Evolutionary conservation across 805 yeast genomes (phyloP).

Genomic region (Torulaspora maleeae): DNA sequence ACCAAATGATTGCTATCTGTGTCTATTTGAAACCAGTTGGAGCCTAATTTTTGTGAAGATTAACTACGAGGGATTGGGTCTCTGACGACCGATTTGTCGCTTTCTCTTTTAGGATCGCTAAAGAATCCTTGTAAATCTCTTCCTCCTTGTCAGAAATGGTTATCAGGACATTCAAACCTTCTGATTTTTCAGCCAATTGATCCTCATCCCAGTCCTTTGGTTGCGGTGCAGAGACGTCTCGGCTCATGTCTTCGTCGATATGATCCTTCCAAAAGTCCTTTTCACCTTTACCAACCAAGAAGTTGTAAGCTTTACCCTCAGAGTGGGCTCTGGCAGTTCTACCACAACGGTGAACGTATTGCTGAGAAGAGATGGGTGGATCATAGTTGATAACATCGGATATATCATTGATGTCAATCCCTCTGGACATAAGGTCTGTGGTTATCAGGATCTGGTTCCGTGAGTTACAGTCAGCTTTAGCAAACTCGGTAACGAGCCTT

Average conservation of each 20-base stretch:
- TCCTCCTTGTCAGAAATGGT: conserved; percentile 38
- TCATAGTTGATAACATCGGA: conserved; percentile 84
- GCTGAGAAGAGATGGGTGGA: conserved; percentile 80
- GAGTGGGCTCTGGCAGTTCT: conserved; percentile 94
- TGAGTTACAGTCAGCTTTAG: conserved; percentile 43
- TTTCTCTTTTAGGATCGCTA: conserved; percentile 43
- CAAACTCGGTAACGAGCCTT: conserved; percentile 56
- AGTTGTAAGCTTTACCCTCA: conserved; percentile 66
- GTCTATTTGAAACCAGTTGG: not conserved
- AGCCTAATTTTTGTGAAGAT: not conserved
- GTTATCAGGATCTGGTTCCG: conserved; percentile 48
- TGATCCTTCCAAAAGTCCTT: conserved; percentile 53
- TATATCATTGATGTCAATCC: conserved; percentile 73
- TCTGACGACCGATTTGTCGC: conserved; percentile 19
- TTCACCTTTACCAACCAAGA: conserved; percentile 78
- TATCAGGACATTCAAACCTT: conserved; percentile 29
- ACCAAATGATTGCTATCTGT: not conserved
- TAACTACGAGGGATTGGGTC: not conserved
- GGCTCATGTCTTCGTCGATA: conserved; percentile 48
- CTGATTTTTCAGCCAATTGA: conserved; percentile 18
- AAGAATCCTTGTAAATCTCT: conserved; percentile 41
- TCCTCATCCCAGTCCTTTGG: conserved; percentile 26
- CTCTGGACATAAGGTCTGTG: conserved; percentile 94
- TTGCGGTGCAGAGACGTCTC: conserved; percentile 38
- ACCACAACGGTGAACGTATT: conserved; percentile 93